Evolutionary conservation across 2,329 filamentous ascomycete genomes (phyloP).

Genomic region (Harringtonia lauricola): DNA sequence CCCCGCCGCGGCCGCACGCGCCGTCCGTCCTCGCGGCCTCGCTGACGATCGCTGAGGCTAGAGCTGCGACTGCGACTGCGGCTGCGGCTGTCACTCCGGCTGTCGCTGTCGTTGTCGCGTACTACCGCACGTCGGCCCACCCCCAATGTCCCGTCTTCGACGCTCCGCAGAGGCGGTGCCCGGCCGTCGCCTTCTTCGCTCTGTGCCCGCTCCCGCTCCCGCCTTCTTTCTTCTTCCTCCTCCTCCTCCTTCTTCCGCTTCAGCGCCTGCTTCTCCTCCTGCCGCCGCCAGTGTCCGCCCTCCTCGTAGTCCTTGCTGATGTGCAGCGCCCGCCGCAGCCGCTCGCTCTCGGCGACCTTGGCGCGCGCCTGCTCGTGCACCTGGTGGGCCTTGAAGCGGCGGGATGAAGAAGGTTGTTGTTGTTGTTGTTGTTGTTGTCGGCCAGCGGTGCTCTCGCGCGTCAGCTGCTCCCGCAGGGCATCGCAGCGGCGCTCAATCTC

Average conservation of each 20-base stretch:
- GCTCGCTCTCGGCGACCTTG: conserved; percentile 92
- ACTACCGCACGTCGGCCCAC: neutral
- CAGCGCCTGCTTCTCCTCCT: conserved; percentile 53
- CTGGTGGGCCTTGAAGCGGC: conserved; percentile 76
- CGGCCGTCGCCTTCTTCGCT: neutral
- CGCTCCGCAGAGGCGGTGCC: neutral
- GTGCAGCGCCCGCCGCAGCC: conserved; percentile 73
- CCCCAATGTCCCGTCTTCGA: neutral
- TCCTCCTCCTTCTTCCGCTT: conserved; percentile 24
- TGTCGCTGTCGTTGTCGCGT: neutral
- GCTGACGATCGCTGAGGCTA: neutral
- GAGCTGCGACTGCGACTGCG: neutral
- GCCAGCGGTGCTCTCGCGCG: conserved; percentile 24
- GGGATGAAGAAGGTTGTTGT: conserved; percentile 17
- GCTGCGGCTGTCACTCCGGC: neutral
- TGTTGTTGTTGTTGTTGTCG: conserved; percentile 20
- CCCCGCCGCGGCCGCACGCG: neutral
- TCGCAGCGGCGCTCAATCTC: conserved; percentile 76
- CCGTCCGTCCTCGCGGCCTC: neutral
- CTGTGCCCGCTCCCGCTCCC: neutral
- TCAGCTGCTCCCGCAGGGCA: conserved; percentile 52
- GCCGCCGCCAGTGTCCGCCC: conserved; percentile 73
- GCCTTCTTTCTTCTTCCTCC: neutral
- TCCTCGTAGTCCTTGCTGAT: conserved; percentile 81
- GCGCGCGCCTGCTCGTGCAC: conserved; percentile 93